Conservation (phyloP, 208 protist genomes). For the Wallacemonas sp. region DNA sequence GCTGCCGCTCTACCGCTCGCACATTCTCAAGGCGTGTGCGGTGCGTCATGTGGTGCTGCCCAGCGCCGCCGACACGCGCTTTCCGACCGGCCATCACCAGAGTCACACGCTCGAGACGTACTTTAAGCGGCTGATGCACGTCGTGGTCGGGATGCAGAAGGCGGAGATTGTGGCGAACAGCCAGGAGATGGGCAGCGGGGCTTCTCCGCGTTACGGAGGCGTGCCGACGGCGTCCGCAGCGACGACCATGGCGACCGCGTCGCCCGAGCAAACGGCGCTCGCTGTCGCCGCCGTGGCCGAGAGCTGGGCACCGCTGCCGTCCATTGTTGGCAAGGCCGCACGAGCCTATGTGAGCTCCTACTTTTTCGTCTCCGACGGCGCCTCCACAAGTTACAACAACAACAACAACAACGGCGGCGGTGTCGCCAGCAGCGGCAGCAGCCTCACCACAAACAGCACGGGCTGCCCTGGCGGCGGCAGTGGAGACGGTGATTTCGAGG, state of each 20-base stretch:
- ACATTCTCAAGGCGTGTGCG: constrained; percentile 45
- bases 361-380: constrained; percentile 62
- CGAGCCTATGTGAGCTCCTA: constrained; percentile 49
- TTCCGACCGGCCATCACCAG: constrained; percentile 18
- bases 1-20: constrained; percentile 36
- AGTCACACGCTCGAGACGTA: constrained; percentile 15
- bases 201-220: background rate
- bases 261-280: constrained; percentile 1
- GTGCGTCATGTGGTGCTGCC: constrained; percentile 50
- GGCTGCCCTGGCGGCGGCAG: background rate
- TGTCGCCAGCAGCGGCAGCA: no score
- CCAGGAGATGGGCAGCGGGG: no score
- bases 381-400: no score
- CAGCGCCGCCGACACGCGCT: constrained; percentile 22
- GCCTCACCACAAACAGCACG: background rate
- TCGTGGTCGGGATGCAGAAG: constrained; percentile 7
- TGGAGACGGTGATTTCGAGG: constrained; percentile 42
- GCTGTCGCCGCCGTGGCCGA: constrained; percentile 11
- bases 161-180: constrained; percentile 10
- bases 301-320: constrained; percentile 27
- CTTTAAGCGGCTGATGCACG: constrained; percentile 4
- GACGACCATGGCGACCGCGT: constrained; percentile 8
- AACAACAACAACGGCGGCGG: no score
- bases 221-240: background rate
- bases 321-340: constrained; percentile 35